Evolutionary conservation across 2,329 filamentous ascomycete genomes (phyloP), one percentile per base, ranked within the genome.

Genomic region (Coniochaeta sp.): DNA sequence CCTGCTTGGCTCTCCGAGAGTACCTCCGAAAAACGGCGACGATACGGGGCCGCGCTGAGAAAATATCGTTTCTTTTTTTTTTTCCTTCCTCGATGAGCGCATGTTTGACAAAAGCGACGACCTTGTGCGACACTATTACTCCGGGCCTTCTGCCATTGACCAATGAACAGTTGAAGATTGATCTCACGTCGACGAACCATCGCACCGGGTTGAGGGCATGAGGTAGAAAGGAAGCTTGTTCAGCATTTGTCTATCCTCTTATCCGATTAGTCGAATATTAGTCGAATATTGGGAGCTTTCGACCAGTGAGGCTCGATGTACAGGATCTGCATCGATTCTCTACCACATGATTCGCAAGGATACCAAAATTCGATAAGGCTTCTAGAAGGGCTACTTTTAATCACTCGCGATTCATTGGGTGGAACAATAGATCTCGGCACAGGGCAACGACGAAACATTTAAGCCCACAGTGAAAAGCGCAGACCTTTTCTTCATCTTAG

Each of bases 261-360:
- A 55, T 55, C 30, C 22, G 30, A 55, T 55, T 55, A 19, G 54
- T 28, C 30, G 5, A n/a, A 30, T 52, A 55, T 55, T 55, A 19
- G 54, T 28, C 30, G 5, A n/a, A 30, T 52, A 16, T 56, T 38
- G 30, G 28, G n/a, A 19, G 3, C 14, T 44, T 8, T 57, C 36
- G 22, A 26, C 36, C 55, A 57, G 34, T 57, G 16, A 44, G 22
- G 28, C 16, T 36, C 10, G 19, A 16, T 40, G 22, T 26, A 58
- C 38, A 58, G 36, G 60, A 61, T 44, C 58, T 60, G 64, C 61
- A 62, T 58, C 59, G 54, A 55, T 64, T 64, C 61, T 64, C 61
- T 64, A 62, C 64, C 66, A 68, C 68, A 70, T 73, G 69, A 73
- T 72, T 73, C 69, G 68, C 66, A 72, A 63, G 60, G 65, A 64